Base-by-base conservation (phyloP, 116 monocot genomes). In the Phalaenopsis hybrid region DNA sequence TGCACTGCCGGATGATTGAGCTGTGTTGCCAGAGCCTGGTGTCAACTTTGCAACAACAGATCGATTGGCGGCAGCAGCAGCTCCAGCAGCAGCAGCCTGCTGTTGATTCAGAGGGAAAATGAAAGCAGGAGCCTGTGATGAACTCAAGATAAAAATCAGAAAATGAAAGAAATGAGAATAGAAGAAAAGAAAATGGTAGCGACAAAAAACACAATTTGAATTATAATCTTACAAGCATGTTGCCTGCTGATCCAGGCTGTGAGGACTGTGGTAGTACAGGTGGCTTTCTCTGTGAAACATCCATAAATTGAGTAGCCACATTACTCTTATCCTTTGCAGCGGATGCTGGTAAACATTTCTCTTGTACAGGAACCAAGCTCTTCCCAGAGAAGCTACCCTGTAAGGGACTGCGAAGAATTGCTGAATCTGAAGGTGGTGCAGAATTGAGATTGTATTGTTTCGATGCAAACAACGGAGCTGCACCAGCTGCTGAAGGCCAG, bases 391-490 rank as follows among this genome's bases (percentile, higher is more conserved):
- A 81, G 34, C 81, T 88, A 10, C 84, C 91, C 59, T 86, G 92
- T 74, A 89, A 51, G 25, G 87, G 80, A 50, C 84, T 87, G 4
- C 83, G 86, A 43, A 88, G 43, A 34, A 94, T 83, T 1, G 90
- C 78, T 34, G 89, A 83, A 44, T 90, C 92, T 0, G 90, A 61
- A 17, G 93, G 83, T 0, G 93, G 93, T 76, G 93, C 49, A 5
- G 86, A 49, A 77, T 91, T 94, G 67, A 91, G 86, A 81, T 94
- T 97, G 78, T 91, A 95, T n/a, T 91, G 94, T 70, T 94, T 93
- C 5, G 88, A 57, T 5, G 91, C 95, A 74, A 83, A 91, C 1
- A 89, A n/a, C 2, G 93, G 86, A 0, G 82, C 70, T 0, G 83
- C 69, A 2, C 88, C 81, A 0, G 88, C 82, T 1, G 91, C 87